Percentiles rank a stretch among this genome's conserved stretches.
Conservation (phyloP, 148 eudicot species). For the Camellia lanceoleosa region DNA sequence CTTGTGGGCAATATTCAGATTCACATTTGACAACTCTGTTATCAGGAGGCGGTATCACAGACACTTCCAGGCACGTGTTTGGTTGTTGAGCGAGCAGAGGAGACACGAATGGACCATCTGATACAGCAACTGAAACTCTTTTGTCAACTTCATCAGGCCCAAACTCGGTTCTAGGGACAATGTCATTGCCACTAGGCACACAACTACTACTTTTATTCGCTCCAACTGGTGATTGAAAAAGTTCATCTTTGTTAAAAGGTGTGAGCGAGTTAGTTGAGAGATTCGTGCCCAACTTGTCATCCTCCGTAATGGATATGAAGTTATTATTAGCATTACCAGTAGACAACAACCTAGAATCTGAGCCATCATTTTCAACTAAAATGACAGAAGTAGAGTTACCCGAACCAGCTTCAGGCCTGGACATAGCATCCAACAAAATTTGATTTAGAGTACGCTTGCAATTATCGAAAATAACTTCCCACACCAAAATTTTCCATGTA, state of each 20-base stretch:
- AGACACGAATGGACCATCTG: not conserved
- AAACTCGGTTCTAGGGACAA: constrained; percentile 38
- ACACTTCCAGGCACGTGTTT: constrained; percentile 5
- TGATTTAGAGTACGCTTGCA: constrained; percentile 35
- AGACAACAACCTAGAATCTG: not conserved
- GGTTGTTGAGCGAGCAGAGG: not conserved
- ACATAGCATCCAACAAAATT: constrained; percentile 26
- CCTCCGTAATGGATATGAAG: not conserved
- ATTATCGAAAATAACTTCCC: constrained; percentile 43
- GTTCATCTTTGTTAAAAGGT: constrained; percentile 22
- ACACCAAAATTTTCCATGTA: constrained; percentile 48
- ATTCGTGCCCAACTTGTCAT: not conserved
- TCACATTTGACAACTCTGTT: constrained; percentile 9
- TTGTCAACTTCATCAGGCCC: constrained; percentile 43
- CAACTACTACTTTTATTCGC: constrained; percentile 12
- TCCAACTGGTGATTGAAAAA: not conserved
- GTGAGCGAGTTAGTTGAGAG: not conserved
- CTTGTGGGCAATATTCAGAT: constrained; percentile 51
- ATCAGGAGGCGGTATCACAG: not conserved
- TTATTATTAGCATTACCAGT: not conserved
- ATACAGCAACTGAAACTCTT: constrained; percentile 3
- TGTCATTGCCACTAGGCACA: constrained; percentile 27
- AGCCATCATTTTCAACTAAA: constrained; percentile 16
- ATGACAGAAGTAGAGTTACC: constrained; percentile 16
- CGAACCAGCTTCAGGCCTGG: constrained; percentile 17